These are phyloP conservation scores for Populus hybrid DNA, from an alignment of 441 rosid species.

Conservation along the genomic window DNA sequence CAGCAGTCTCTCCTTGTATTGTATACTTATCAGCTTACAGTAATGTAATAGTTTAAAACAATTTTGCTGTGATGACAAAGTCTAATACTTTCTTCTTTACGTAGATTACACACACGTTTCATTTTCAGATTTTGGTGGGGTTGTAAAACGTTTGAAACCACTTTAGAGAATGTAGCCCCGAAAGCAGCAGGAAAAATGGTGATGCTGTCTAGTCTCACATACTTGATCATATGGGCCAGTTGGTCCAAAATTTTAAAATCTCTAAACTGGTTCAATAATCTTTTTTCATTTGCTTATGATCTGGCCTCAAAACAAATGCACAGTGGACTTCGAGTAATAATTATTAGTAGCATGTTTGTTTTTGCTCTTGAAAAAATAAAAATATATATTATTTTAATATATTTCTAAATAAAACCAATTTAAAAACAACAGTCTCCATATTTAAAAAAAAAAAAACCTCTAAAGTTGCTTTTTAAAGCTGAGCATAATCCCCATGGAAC, in stretches of 20 bases:
- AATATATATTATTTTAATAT: too few species aligned
- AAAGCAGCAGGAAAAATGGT: background rate
- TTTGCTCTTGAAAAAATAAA: too few species aligned
- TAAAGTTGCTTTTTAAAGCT: too few species aligned
- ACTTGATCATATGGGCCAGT: background rate
- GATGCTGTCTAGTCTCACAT: background rate
- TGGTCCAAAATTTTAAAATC: background rate
- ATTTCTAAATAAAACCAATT: too few species aligned
- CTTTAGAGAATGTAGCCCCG: background rate
- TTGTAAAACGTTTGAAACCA: too few species aligned
- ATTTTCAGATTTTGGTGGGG: too few species aligned
- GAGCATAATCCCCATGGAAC: too few species aligned
- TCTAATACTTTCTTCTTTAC: background rate
- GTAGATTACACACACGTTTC: background rate
- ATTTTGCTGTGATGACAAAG: background rate
- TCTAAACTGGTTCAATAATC: background rate
- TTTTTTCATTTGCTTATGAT: background rate
- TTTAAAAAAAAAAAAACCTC: too few species aligned
- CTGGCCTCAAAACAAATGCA: too few species aligned
- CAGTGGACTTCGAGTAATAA: background rate
- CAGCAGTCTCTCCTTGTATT: background rate
- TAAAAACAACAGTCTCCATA: too few species aligned
- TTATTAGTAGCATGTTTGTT: too few species aligned
- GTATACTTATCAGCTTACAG: background rate
- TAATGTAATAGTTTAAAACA: background rate